A percentile compares a stretch with the other conserved stretches of the same genome.
phyloP scores from a whole-genome alignment of 352 stramenopile genomes.

The Phytophthora pinifolia region DNA sequence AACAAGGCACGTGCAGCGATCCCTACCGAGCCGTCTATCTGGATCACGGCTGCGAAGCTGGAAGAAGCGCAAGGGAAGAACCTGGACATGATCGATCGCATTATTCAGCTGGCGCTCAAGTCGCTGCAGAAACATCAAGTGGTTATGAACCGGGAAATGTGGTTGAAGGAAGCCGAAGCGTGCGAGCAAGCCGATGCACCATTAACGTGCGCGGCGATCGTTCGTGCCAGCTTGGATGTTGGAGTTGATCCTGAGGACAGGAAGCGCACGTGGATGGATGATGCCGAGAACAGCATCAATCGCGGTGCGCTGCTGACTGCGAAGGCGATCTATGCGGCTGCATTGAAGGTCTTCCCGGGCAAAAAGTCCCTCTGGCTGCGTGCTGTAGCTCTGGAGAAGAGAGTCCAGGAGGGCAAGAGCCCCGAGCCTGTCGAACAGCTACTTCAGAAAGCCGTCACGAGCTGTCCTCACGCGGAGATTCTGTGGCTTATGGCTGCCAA shows the following conservation, averaged over 20 bases:
- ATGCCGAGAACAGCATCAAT: constrained; percentile 92
- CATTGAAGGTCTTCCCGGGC: constrained; percentile 83
- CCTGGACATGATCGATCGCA: constrained; percentile 77
- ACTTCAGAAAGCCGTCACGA: constrained; percentile 92
- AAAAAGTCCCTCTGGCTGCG: constrained; percentile 97
- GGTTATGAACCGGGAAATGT: constrained; percentile 94
- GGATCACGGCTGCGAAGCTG: constrained; percentile 98
- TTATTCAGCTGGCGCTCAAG: constrained; percentile 81
- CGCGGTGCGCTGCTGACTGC: constrained; percentile 90
- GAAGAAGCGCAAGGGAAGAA: constrained; percentile 97
- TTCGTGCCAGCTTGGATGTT: constrained; percentile 92
- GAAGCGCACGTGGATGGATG: constrained; percentile 97
- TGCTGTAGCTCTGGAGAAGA: constrained; percentile 96
- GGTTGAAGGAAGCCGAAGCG: constrained; percentile 96
- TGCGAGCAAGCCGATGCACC: constrained; percentile 91
- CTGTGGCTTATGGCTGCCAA: constrained; percentile 98
- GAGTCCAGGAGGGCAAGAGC: constrained; percentile 84
- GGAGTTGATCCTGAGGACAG: constrained; percentile 96
- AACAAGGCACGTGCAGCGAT: constrained; percentile 95
- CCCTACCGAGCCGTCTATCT: constrained; percentile 96
- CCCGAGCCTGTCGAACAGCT: constrained; percentile 83
- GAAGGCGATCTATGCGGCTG: constrained; percentile 94
- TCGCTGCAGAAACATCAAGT: constrained; percentile 91
- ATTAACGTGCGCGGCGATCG: constrained; percentile 94
- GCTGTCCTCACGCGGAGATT: constrained; percentile 94